A percentile compares a stretch with the other conserved stretches of the same genome.
These are phyloP conservation scores for Leccinum boreale DNA, from an alignment of 768 basidiomycete genomes.

Conservation along the genomic window DNA sequence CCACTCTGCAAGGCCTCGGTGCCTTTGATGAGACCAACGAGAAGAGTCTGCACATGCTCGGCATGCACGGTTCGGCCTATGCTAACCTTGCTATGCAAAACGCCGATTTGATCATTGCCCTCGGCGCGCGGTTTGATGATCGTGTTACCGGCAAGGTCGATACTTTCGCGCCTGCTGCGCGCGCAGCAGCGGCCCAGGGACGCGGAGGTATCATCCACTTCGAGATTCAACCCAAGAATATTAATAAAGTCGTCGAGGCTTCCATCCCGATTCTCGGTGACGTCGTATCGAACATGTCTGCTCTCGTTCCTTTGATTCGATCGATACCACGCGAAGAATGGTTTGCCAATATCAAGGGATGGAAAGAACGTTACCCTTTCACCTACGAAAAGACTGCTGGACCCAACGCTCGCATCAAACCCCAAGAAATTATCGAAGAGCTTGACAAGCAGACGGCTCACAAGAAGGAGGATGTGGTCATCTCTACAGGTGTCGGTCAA, in stretches of 20 bases:
- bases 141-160: slow-evolving; percentile 92
- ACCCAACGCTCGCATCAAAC: slow-evolving; percentile 76
- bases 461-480: slow-evolving; percentile 81
- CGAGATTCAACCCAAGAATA: slow-evolving; percentile 97
- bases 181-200: slow-evolving; percentile 78
- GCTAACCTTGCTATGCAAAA: slow-evolving; percentile 98
- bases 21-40: slow-evolving; percentile 90
- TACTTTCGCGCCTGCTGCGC: slow-evolving; percentile 87
- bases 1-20: slow-evolving; percentile 93
- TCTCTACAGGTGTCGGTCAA: slow-evolving; percentile 96
- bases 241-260: slow-evolving; percentile 98
- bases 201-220: slow-evolving; percentile 98
- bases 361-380: slow-evolving; percentile 91
- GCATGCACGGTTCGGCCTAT: slow-evolving; percentile 97
- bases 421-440: slow-evolving; percentile 95
- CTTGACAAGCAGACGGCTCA: slow-evolving; percentile 76
- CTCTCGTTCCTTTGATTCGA: slow-evolving; percentile 78
- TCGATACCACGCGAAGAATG: slow-evolving; percentile 65
- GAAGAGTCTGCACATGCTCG: slow-evolving; percentile 92
- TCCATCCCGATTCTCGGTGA: slow-evolving; percentile 93
- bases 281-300: slow-evolving; percentile 77
- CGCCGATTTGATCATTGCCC: slow-evolving; percentile 96
- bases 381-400: slow-evolving; percentile 64
- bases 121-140: slow-evolving; percentile 96
- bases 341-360: slow-evolving; percentile 77